Conservation (phyloP, 176 grass and related monocot species). For the Oryza meyeriana region DNA sequence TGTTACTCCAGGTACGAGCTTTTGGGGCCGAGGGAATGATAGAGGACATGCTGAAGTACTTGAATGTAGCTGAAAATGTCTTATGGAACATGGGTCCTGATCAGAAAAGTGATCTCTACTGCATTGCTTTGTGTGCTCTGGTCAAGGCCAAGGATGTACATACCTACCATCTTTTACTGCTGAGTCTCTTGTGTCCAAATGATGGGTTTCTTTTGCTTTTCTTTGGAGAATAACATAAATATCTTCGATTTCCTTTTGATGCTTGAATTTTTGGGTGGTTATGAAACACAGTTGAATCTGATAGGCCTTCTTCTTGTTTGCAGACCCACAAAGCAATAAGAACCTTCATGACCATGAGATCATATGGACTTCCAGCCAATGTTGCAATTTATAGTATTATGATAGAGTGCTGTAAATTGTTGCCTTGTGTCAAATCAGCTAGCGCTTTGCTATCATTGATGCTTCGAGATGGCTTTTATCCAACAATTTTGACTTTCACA, state of each 20-base stretch:
- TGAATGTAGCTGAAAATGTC: slow-evolving; percentile 73
- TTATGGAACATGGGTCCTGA: slow-evolving; percentile 45
- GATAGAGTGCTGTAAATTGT: slow-evolving; percentile 72
- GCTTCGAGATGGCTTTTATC: slow-evolving; percentile 65
- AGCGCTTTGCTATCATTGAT: slow-evolving; percentile 69
- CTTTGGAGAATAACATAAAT: background rate
- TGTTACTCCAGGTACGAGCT: slow-evolving; percentile 65
- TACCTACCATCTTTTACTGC: background rate
- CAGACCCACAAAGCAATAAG: slow-evolving; percentile 58
- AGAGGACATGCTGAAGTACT: slow-evolving; percentile 79
- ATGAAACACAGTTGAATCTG: slow-evolving; percentile 1
- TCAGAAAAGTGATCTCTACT: slow-evolving; percentile 71
- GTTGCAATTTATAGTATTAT: slow-evolving; percentile 69
- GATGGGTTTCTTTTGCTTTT: background rate
- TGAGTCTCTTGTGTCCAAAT: slow-evolving; percentile 2
- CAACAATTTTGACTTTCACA: slow-evolving; percentile 54
- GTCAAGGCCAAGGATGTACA: slow-evolving; percentile 70
- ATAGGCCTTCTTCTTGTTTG: slow-evolving; percentile 31
- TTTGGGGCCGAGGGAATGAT: slow-evolving; percentile 87
- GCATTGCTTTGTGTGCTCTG: slow-evolving; percentile 57
- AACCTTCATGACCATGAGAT: slow-evolving; percentile 72
- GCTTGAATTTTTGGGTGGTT: background rate
- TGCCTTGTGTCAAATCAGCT: slow-evolving; percentile 58
- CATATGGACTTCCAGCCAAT: slow-evolving; percentile 46
- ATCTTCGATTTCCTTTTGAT: slow-evolving; percentile 2